A percentile compares a stretch with the other conserved stretches of the same genome.
phyloP scores from a whole-genome alignment of 768 basidiomycete species.

The Xerocomus spinulosus region DNA sequence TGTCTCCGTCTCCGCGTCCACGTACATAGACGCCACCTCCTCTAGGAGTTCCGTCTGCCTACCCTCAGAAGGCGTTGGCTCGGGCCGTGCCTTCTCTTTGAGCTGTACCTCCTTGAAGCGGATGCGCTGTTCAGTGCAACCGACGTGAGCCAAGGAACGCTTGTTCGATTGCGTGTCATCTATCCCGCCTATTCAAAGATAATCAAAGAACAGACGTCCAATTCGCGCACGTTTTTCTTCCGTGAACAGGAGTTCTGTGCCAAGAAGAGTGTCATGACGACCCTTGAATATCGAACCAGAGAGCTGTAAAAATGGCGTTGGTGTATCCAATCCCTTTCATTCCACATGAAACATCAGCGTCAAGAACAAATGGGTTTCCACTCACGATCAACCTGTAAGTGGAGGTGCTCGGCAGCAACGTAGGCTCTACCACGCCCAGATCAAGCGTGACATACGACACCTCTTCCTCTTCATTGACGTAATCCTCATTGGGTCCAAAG shows the following conservation, averaged over 20 bases:
- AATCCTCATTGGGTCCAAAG: conserved; percentile 66
- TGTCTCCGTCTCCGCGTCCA: conserved; percentile 14
- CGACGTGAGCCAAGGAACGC: conserved; percentile 49
- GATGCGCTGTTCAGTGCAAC: conserved; percentile 64
- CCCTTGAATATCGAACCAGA: conserved; percentile 74
- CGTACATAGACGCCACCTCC: conserved; percentile 18
- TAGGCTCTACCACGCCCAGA: conserved; percentile 65
- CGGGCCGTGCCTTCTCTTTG: conserved; percentile 35
- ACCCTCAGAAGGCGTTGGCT: conserved; percentile 4
- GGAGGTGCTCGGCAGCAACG: conserved; percentile 65
- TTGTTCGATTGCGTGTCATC: conserved; percentile 47
- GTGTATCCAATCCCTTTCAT: conserved; percentile 67
- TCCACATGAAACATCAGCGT: not conserved
- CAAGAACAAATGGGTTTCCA: not conserved
- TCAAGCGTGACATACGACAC: conserved; percentile 71
- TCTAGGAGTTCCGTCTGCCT: conserved; percentile 12
- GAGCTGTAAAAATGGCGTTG: conserved; percentile 72
- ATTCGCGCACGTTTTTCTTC: conserved; percentile 55
- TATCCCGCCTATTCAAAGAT: conserved; percentile 6
- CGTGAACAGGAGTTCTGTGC: conserved; percentile 72
- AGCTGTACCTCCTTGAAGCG: conserved; percentile 71
- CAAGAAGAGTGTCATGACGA: conserved; percentile 59
- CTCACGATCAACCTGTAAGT: conserved; percentile 73
- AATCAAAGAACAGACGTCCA: not conserved
- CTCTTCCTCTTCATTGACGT: conserved; percentile 52